Conservation (phyloP, 352 stramenopile species). For the Pythium aquatile region DNA sequence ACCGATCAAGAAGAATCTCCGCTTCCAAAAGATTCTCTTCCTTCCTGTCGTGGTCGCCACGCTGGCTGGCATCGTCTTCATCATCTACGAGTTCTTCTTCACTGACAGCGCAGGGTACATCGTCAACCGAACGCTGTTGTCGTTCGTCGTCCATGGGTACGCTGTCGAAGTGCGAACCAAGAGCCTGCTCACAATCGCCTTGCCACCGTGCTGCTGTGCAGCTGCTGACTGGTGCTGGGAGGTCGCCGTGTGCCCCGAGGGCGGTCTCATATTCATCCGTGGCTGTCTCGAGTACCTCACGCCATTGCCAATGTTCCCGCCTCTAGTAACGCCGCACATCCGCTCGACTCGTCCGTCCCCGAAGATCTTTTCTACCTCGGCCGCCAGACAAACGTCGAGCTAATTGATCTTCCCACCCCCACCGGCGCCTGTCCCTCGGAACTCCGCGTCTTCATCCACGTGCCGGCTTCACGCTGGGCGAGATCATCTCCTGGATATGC, state of each 20-base stretch:
- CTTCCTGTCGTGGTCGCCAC: conserved; percentile 24
- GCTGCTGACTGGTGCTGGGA: conserved; percentile 35
- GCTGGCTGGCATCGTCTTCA: conserved; percentile 20
- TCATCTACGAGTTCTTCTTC: conserved; percentile 37
- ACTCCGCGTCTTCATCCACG: too few relatives aligned
- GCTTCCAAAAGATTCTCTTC: conserved; percentile 27
- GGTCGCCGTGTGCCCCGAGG: conserved; percentile 27
- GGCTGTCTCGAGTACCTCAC: conserved; percentile 45
- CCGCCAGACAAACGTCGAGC: too few relatives aligned
- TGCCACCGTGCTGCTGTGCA: conserved; percentile 46
- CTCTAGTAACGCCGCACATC: neutral
- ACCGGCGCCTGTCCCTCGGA: too few relatives aligned
- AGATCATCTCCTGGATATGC: too few relatives aligned
- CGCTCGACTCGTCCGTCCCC: neutral
- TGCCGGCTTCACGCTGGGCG: too few relatives aligned
- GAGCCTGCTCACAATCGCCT: conserved; percentile 40
- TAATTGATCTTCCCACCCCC: too few relatives aligned
- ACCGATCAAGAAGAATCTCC: conserved; percentile 17
- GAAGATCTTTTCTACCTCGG: too few relatives aligned
- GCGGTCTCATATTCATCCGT: conserved; percentile 39
- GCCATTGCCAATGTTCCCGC: conserved; percentile 44
- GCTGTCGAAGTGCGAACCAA: conserved; percentile 34
- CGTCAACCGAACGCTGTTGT: conserved; percentile 26
- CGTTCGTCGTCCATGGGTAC: conserved; percentile 19
- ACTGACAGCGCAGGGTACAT: conserved; percentile 26